Evolutionary conservation across 768 basidiomycete genomes (phyloP).

Genomic region (Serendipita vermifera): DNA sequence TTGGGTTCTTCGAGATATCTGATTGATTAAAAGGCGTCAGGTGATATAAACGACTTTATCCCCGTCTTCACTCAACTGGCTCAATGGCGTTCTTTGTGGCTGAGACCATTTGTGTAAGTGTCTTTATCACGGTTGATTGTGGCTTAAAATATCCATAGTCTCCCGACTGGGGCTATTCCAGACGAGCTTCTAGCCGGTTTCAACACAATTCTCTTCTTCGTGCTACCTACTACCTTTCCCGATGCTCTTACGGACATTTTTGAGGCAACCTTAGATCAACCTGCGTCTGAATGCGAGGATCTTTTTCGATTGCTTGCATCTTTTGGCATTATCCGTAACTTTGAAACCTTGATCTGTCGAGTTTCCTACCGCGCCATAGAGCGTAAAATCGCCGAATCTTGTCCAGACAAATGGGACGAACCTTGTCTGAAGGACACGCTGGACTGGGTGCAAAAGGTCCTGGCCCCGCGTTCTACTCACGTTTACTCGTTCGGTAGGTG

Average conservation of each 20-base stretch:
- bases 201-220: constrained; percentile 42
- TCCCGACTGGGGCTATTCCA: not conserved
- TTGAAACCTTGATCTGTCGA: constrained; percentile 68
- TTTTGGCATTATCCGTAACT: constrained; percentile 68
- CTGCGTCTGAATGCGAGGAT: constrained; percentile 23
- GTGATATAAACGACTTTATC: too few species aligned
- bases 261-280: constrained; percentile 36
- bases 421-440: constrained; percentile 49
- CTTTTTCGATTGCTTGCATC: constrained; percentile 52
- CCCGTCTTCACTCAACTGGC: not conserved
- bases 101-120: not conserved
- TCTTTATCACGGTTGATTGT: not conserved
- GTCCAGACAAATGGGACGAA: constrained; percentile 54
- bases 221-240: constrained; percentile 55
- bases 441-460: constrained; percentile 64
- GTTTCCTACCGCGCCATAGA: constrained; percentile 85
- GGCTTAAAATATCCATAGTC: not conserved
- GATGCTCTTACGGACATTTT: constrained; percentile 56
- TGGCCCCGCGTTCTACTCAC: constrained; percentile 78
- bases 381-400: constrained; percentile 48
- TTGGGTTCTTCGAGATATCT: too few species aligned
- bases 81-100: not conserved
- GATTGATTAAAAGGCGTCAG: too few species aligned
- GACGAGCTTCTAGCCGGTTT: not conserved
- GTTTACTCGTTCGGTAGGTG: constrained; percentile 43